phyloP scores from a whole-genome alignment of 371 early-diverging fungal genomes.

The Gilbertella persicaria region DNA sequence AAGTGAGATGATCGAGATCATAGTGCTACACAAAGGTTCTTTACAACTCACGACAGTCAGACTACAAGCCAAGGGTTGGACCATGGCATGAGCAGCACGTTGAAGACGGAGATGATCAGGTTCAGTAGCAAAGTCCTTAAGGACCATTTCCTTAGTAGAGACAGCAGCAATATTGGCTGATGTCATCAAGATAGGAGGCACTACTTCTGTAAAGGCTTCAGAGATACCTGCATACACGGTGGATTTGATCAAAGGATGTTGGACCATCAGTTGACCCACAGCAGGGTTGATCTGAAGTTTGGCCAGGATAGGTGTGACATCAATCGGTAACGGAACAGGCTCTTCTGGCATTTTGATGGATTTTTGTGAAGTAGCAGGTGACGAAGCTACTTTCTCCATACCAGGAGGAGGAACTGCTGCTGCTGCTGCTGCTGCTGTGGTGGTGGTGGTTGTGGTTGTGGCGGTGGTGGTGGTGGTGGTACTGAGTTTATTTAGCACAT shows the following conservation, averaged over 20 bases:
- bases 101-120: constrained; percentile 87
- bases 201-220: constrained; percentile 42
- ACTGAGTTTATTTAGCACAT: constrained; percentile 61
- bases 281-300: constrained; percentile 36
- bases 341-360: constrained; percentile 14
- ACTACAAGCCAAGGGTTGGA: constrained; percentile 74
- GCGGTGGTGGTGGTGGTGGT: constrained; percentile 29
- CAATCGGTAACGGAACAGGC: constrained; percentile 12
- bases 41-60: constrained; percentile 92
- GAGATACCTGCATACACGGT: constrained; percentile 69
- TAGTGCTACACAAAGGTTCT: constrained; percentile 84
- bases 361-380: constrained; percentile 7
- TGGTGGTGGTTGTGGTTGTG: neutral
- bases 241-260: constrained; percentile 83
- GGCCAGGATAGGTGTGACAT: constrained; percentile 30
- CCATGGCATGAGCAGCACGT: constrained; percentile 94
- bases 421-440: neutral
- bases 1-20: constrained; percentile 74
- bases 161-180: constrained; percentile 89
- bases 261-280: constrained; percentile 75
- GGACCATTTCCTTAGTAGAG: constrained; percentile 84
- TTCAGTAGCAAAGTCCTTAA: constrained; percentile 95
- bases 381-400: neutral
- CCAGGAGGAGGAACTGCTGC: neutral
- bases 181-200: constrained; percentile 85